Evolutionary conservation across 192 early-diverging fungal genomes (phyloP), one percentile per base, ranked within the genome.

Genomic region (Phycomyces blakesleeanus): DNA sequence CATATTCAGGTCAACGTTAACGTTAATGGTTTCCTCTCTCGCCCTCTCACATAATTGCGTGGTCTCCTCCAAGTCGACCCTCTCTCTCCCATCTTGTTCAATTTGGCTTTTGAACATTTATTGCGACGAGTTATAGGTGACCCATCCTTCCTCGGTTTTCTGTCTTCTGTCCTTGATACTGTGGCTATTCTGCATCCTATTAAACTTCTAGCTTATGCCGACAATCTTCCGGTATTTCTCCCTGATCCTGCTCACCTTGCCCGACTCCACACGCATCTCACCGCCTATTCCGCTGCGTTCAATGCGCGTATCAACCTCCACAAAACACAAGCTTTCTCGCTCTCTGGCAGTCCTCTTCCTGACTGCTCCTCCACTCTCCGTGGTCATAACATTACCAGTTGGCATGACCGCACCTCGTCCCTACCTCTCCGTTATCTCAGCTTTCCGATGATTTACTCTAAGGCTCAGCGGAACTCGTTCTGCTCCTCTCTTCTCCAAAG

Each of bases 231-330:
- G 9, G 20, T 39, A 8, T 56, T 42, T 7, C 37, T 67, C 20
- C 11, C 20, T 24, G 47, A 29, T 1, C 4, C 41, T 4, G 24
- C 56, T 5, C 63, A 72, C 40, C 58, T 51, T 59, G 29, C 9
- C 0, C 5, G 10, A 1, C 59, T 72, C 0, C 25, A 44, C 0
- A 8, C 9, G 2, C 3, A 42, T 11, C 47, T 66, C 0, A 8
- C n/a, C 0, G 21, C 7, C 21, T 72, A 72, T 42, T 4, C 26
- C 1, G 1, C 24, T 25, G 60, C 49, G 5, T 53, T 59, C 0
- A 72, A 72, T 22, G 64, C 59, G 0, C 59, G 53, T 21, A 47
- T 72, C 18, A 72, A 72, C 27, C 5, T 72, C 2, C 21, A 52
- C 15, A 72, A 72, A 24, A 73, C 65, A 0, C 38, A 50, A 0